Conservation (phyloP, 2,329 filamentous ascomycete genomes). For the Diaporthe amygdali region DNA sequence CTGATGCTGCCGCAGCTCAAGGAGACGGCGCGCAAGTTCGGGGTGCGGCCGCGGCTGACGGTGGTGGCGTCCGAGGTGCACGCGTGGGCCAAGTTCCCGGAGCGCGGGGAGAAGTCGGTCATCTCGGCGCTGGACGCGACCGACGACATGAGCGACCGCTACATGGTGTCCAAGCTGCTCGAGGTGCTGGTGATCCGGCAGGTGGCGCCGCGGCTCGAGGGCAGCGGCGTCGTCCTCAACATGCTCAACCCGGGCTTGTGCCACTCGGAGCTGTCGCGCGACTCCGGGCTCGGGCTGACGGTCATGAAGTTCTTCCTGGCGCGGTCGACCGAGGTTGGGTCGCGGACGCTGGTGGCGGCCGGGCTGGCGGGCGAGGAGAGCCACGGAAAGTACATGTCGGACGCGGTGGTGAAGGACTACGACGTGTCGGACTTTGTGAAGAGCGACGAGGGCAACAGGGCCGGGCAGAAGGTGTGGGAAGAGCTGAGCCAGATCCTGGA, state of each 20-base stretch:
- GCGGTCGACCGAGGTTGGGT: slow-evolving; percentile 52
- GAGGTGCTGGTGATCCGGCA: slow-evolving; percentile 13
- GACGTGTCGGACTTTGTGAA: slow-evolving; percentile 41
- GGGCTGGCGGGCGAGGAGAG: slow-evolving; percentile 43
- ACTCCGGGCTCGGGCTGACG: slow-evolving; percentile 16
- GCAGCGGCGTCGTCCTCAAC: slow-evolving; percentile 34
- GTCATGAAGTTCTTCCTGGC: slow-evolving; percentile 42
- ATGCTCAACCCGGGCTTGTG: slow-evolving; percentile 48
- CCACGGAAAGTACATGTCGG: slow-evolving; percentile 51
- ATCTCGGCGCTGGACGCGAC: slow-evolving; percentile 6
- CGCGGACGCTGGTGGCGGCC: slow-evolving; percentile 47
- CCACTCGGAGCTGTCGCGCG: slow-evolving; percentile 35
- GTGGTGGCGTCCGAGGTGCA: slow-evolving; percentile 18
- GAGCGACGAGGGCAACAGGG: slow-evolving; percentile 41
- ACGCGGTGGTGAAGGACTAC: slow-evolving; percentile 32
- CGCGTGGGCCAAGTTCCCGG: slow-evolving; percentile 1
- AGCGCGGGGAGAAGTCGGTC: neutral
- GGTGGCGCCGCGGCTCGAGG: neutral
- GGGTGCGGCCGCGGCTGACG: slow-evolving; percentile 18
- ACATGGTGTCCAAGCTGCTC: slow-evolving; percentile 16
- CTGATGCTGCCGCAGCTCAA: slow-evolving; percentile 52
- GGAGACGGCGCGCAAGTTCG: slow-evolving; percentile 31
- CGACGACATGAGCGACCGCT: slow-evolving; percentile 15
- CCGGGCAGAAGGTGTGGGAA: slow-evolving; percentile 46
- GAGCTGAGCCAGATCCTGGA: slow-evolving; percentile 49